A percentile compares a stretch with the other conserved stretches of the same genome.
These are phyloP conservation scores for Chloris gayana DNA, from an alignment of 176 grass and related monocot species.

Conservation along the genomic window DNA sequence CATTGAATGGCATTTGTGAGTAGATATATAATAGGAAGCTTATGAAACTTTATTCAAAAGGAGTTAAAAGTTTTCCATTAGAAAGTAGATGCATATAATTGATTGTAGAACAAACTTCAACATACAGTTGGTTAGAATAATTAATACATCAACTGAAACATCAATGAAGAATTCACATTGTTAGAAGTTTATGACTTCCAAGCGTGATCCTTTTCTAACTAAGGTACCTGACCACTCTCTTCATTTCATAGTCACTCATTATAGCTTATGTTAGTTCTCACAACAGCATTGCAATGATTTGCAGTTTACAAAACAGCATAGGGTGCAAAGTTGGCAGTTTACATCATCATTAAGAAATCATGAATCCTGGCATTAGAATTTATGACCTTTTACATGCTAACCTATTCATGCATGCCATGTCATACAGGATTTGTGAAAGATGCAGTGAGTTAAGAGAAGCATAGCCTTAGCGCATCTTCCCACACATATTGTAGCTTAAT, in stretches of 20 bases:
- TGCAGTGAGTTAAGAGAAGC: neutral
- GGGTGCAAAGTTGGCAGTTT: neutral
- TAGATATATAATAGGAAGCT: neutral
- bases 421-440: neutral
- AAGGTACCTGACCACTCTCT: neutral
- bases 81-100: neutral
- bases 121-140: neutral
- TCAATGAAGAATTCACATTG: neutral
- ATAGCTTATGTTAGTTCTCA: neutral
- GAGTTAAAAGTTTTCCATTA: slow-evolving; percentile 4
- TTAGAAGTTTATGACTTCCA: slow-evolving; percentile 1
- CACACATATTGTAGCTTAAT: neutral
- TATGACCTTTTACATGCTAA: neutral
- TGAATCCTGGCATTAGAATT: neutral
- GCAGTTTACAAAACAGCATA: slow-evolving; percentile 4
- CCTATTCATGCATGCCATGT: neutral
- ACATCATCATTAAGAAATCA: neutral
- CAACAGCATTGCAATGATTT: neutral
- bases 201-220: neutral
- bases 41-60: slow-evolving; percentile 13
- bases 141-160: slow-evolving; percentile 20
- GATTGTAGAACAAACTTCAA: neutral
- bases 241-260: slow-evolving; percentile 1
- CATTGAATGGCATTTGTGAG: neutral
- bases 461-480: neutral